phyloP scores from a whole-genome alignment of 805 yeast genomes.

The Pichia cephalocereana region DNA sequence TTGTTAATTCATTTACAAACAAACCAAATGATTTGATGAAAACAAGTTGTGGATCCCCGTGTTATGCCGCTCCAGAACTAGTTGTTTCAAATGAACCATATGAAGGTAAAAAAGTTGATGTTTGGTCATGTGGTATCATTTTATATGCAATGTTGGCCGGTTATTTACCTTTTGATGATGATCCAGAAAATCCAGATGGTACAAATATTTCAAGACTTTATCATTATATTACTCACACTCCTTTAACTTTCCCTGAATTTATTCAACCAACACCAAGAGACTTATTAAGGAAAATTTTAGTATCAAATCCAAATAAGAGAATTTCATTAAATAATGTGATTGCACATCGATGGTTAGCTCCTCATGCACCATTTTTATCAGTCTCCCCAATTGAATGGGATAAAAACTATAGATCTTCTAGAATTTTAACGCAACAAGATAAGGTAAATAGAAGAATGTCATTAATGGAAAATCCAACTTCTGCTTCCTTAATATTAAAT shows the following conservation, averaged over 20 bases:
- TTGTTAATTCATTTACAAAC: slow-evolving; percentile 71
- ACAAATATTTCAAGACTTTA: slow-evolving; percentile 86
- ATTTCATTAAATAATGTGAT: slow-evolving; percentile 60
- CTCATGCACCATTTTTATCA: slow-evolving; percentile 72
- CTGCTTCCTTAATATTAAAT: slow-evolving; percentile 30
- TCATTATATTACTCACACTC: slow-evolving; percentile 84
- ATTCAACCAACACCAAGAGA: slow-evolving; percentile 88
- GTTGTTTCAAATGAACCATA: slow-evolving; percentile 83
- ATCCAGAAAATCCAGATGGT: slow-evolving; percentile 93
- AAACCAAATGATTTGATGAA: slow-evolving; percentile 70
- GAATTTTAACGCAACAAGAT: slow-evolving; percentile 16
- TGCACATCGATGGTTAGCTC: slow-evolving; percentile 82
- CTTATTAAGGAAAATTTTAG: slow-evolving; percentile 71
- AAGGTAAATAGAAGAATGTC: slow-evolving; percentile 31
- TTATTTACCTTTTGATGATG: slow-evolving; percentile 95
- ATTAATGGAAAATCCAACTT: slow-evolving; percentile 35
- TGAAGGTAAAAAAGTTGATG: slow-evolving; percentile 88
- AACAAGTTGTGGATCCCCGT: slow-evolving; percentile 95
- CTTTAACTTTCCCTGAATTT: slow-evolving; percentile 92
- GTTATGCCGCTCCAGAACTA: slow-evolving; percentile 97
- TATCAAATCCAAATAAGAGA: slow-evolving; percentile 76
- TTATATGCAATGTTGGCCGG: slow-evolving; percentile 96
- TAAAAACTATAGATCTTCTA: slow-evolving; percentile 38
- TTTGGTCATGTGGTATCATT: slow-evolving; percentile 96
- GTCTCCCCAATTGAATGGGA: slow-evolving; percentile 93